Percentiles rank a stretch among this genome's conserved stretches.
These are phyloP conservation scores for Cryphonectria nitschkei DNA, from an alignment of 2,329 filamentous ascomycete genomes.

Conservation along the genomic window DNA sequence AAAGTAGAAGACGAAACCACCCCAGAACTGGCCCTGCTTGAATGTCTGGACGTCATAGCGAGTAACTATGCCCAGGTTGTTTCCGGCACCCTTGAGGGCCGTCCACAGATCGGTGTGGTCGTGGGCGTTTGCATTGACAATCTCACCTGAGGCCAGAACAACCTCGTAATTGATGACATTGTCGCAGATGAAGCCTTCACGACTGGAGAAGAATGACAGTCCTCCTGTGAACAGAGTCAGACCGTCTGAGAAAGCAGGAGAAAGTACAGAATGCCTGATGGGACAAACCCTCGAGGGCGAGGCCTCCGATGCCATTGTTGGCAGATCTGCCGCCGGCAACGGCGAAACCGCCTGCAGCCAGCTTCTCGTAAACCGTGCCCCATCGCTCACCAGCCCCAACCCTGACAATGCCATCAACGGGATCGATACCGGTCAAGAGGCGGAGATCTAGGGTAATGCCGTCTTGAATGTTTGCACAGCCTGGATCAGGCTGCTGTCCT, in stretches of 20 bases:
- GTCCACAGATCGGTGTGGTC: conserved; percentile 45
- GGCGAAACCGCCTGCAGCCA: conserved; percentile 38
- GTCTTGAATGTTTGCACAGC: conserved; percentile 41
- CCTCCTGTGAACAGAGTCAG: conserved; percentile 36
- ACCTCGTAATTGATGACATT: conserved; percentile 45
- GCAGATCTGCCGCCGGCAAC: conserved; percentile 42
- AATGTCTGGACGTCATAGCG: conserved; percentile 29
- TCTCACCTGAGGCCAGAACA: conserved; percentile 43
- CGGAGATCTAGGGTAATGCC: conserved; percentile 41
- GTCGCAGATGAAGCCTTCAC: conserved; percentile 45
- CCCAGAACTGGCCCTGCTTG: conserved; percentile 23
- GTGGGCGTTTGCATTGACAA: conserved; percentile 43
- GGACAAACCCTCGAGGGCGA: conserved; percentile 40
- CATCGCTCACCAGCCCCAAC: conserved; percentile 43
- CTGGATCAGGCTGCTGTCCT: conserved; percentile 45
- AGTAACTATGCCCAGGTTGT: conserved; percentile 44
- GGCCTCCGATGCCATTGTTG: conserved; percentile 42
- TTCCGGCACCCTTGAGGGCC: conserved; percentile 48
- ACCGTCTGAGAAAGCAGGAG: conserved; percentile 22
- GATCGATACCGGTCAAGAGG: conserved; percentile 36
- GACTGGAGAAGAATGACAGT: conserved; percentile 45
- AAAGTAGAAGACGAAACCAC: conserved; percentile 33
- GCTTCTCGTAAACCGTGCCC: conserved; percentile 41
- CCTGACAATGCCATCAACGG: conserved; percentile 36
- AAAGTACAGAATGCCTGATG: conserved; percentile 31